Evolutionary conservation across 1,284 basidiomycete species (phyloP).

Genomic region (Heterobasidion irregulare): DNA sequence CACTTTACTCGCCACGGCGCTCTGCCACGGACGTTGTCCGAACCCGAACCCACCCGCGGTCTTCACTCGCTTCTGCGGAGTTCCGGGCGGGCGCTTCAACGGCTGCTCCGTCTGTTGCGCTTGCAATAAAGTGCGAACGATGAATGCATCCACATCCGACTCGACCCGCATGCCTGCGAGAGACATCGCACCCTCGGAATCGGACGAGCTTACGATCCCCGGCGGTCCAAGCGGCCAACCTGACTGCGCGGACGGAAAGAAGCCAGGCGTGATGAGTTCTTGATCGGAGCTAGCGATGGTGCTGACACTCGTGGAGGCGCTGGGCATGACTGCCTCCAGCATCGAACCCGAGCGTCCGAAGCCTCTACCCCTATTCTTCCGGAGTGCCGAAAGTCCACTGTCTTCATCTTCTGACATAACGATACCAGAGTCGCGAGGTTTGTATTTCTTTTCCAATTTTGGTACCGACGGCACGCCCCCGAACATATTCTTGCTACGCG

Average conservation of each 20-base stretch:
- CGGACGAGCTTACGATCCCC: not conserved
- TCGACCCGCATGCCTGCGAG: conserved; percentile 20
- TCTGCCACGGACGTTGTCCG: conserved; percentile 66
- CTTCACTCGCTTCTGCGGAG: conserved; percentile 69
- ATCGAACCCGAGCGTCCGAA: conserved; percentile 22
- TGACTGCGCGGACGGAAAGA: conserved; percentile 41
- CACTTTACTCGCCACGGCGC: conserved; percentile 63
- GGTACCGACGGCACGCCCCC: conserved; percentile 16
- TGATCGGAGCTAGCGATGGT: conserved; percentile 47
- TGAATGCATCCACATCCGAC: conserved; percentile 58
- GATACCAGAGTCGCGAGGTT: conserved; percentile 60
- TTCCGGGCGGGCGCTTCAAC: conserved; percentile 62
- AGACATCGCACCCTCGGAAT: conserved; percentile 21
- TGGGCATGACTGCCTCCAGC: conserved; percentile 33
- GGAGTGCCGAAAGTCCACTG: conserved; percentile 13
- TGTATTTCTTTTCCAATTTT: conserved; percentile 56
- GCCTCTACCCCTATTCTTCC: conserved; percentile 12
- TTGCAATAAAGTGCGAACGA: conserved; percentile 48
- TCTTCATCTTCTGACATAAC: conserved; percentile 55
- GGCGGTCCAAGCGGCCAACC: conserved; percentile 49
- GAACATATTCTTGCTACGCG: conserved; percentile 31
- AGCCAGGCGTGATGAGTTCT: conserved; percentile 58
- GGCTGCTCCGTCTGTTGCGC: conserved; percentile 40
- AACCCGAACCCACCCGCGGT: conserved; percentile 35
- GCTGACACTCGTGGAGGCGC: conserved; percentile 50